Conservation (phyloP, 441 rosid species). For the Populus tomentosa region DNA sequence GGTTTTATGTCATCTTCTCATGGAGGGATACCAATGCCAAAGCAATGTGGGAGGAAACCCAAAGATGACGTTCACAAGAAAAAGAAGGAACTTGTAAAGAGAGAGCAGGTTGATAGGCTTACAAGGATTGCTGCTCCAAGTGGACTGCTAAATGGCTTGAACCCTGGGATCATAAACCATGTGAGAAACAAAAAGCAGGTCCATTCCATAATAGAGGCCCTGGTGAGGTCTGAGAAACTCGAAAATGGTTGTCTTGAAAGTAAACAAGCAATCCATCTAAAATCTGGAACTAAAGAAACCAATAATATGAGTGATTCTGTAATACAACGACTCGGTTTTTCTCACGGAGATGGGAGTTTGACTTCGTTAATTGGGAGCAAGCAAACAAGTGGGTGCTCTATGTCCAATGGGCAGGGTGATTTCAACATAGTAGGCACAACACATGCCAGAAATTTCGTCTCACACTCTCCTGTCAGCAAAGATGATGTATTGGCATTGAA, state of each 20-base stretch:
- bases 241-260: conserved; percentile 24
- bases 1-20: conserved; percentile 42
- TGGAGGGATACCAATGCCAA: conserved; percentile 70
- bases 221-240: conserved; percentile 56
- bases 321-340: conserved; percentile 26
- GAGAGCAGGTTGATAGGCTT: conserved; percentile 72
- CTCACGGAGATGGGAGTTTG: conserved; percentile 25
- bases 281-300: conserved; percentile 28
- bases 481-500: conserved; percentile 39
- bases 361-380: conserved; percentile 25
- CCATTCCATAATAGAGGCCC: conserved; percentile 78
- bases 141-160: conserved; percentile 77
- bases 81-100: conserved; percentile 70
- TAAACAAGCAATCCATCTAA: conserved; percentile 26
- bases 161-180: conserved; percentile 90
- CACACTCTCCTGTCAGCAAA: conserved; percentile 26
- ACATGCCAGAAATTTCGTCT: conserved; percentile 15
- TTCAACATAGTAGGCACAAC: conserved; percentile 27
- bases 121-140: conserved; percentile 85
- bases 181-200: conserved; percentile 87
- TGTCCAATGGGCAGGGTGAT: conserved; percentile 27
- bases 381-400: conserved; percentile 29
- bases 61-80: conserved; percentile 53
- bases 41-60: conserved; percentile 63
- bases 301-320: conserved; percentile 26